phyloP scores from a whole-genome alignment of 2,329 filamentous ascomycete species.

The Drechslera avenae region DNA sequence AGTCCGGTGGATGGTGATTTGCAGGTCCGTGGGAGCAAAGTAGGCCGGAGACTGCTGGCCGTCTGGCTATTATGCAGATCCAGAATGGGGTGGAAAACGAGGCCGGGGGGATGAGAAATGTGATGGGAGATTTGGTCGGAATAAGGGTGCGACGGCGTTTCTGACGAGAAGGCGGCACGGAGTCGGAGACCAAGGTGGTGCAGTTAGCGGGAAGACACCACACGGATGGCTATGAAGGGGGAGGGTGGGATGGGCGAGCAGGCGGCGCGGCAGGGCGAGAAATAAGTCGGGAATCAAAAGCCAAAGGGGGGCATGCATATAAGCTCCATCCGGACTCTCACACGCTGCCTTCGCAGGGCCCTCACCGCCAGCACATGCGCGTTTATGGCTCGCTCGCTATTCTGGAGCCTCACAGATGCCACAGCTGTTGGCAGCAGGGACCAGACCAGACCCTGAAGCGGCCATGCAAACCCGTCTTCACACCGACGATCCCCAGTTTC shows the following conservation, averaged over 20 bases:
- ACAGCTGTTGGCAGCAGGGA: constrained; percentile 10
- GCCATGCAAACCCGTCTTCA: constrained; percentile 7
- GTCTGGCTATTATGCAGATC: constrained; percentile 18
- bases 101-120: constrained; percentile 11
- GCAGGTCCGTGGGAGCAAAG: constrained; percentile 3
- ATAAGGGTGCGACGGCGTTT: constrained; percentile 10
- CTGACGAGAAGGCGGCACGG: constrained; percentile 14
- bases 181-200: constrained; percentile 6
- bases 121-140: constrained; percentile 22
- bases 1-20: constrained; percentile 3
- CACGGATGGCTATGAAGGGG: constrained; percentile 2
- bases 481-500: constrained; percentile 15
- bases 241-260: neutral
- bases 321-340: neutral
- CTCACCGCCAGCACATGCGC: constrained; percentile 17
- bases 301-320: constrained; percentile 1
- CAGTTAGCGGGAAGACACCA: constrained; percentile 13
- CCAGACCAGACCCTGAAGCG: constrained; percentile 16
- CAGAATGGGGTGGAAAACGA: constrained; percentile 7
- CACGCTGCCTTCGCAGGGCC: neutral
- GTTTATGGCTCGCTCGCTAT: constrained; percentile 8
- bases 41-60: constrained; percentile 1
- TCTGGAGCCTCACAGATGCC: constrained; percentile 14
- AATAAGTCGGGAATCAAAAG: constrained; percentile 1
- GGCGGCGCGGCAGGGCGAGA: neutral